Evolutionary conservation across 2,329 filamentous ascomycete species (phyloP), one percentile per base, ranked within the genome.

Genomic region (Septoria petroselini): DNA sequence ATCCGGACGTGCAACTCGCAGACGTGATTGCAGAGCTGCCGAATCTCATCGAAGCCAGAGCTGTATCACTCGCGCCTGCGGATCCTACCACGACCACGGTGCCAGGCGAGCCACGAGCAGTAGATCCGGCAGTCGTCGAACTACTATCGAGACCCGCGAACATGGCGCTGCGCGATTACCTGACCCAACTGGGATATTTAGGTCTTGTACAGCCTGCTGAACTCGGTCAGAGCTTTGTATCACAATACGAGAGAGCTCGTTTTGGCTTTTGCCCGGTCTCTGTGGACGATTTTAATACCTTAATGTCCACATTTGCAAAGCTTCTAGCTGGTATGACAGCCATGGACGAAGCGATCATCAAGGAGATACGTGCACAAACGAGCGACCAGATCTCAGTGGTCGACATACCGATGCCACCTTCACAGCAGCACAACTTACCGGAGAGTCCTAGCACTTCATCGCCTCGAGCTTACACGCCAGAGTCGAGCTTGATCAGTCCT

Each of bases 41-140:
- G 1, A 85, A 94, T 64, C 77, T 97, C 21, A 87, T 97, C 55
- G 91, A 97, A 72, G 91, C 88, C 7, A 91, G 91, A 68, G 91
- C 90, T 1, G 82, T 96, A n/a, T 90, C 88, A 0, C 78, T 95
- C 30, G 88, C 86, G 0, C 88, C 84, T 57, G 71, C 75, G 4
- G 69, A 78, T 61, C 74, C 77, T 3, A 67, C 71, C 2, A 61
- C 65, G 7, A 57, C 75, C 71, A 56, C 72, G 73, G 71, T 14
- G 61, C 62, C 67, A 65, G 54, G 59, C 54, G 29, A 58, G 29
- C 30, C 52, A 7, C 43, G 21, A 6, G 19, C 45, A 12, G 59
- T 60, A 11, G 65, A 67, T 50, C 29, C 61, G 63, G 14, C 68
- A 69, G 82, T 87, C 1, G 80, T 91, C 5, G 80, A 79, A 3